Evolutionary conservation across 2,329 filamentous ascomycete species (phyloP).

Genomic region (Berkeleyomyces basicola): DNA sequence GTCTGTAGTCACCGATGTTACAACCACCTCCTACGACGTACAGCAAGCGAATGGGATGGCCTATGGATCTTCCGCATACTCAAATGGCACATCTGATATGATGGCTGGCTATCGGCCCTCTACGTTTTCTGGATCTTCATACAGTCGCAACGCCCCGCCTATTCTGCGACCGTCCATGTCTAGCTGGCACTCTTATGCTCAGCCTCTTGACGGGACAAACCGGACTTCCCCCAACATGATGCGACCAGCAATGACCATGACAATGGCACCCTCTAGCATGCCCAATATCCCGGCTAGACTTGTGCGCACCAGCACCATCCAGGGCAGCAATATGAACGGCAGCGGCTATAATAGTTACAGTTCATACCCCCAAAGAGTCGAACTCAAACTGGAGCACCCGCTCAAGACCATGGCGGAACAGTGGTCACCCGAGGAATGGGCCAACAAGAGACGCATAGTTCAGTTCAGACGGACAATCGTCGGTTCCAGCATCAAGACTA

Average conservation of each 20-base stretch:
- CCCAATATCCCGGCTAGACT: constrained; percentile 36
- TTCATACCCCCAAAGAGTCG: constrained; percentile 56
- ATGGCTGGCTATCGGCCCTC: constrained; percentile 36
- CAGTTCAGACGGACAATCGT: constrained; percentile 71
- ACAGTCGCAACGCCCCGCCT: constrained; percentile 24
- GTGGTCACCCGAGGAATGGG: constrained; percentile 71
- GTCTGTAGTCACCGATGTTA: constrained; percentile 18
- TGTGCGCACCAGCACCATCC: constrained; percentile 39
- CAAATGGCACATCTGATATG: constrained; percentile 33
- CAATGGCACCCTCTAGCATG: constrained; percentile 30
- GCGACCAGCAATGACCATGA: constrained; percentile 21
- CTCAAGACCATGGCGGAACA: constrained; percentile 66
- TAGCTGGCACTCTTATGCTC: constrained; percentile 29
- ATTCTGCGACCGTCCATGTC: constrained; percentile 24
- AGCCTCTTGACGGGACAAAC: constrained; percentile 23
- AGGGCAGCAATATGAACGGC: constrained; percentile 21
- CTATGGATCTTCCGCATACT: constrained; percentile 20
- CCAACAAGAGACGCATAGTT: constrained; percentile 66
- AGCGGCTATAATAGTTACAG: constrained; percentile 57
- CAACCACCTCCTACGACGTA: neutral
- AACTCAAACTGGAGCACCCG: constrained; percentile 71
- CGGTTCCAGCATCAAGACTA: constrained; percentile 65
- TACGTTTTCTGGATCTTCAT: constrained; percentile 31
- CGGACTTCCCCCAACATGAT: constrained; percentile 23
- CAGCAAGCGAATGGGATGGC: neutral